phyloP scores from a whole-genome alignment of 2,329 filamentous ascomycete genomes.

The Neophaeococcomyces aloes region DNA sequence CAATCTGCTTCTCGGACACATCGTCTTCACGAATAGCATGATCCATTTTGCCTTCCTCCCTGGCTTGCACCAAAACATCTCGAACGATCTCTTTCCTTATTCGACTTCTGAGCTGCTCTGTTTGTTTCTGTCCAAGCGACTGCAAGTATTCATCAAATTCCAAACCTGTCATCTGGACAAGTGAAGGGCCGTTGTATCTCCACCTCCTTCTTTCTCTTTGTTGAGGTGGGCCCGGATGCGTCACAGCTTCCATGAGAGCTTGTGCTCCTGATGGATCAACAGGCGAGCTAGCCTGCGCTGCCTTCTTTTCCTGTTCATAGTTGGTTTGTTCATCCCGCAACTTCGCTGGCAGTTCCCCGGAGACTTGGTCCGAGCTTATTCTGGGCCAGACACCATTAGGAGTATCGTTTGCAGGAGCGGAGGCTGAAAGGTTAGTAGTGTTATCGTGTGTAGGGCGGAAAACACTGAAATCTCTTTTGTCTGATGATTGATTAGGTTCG shows the following conservation, averaged over 20 bases:
- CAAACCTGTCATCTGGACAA: constrained; percentile 44
- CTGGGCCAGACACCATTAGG: constrained; percentile 2
- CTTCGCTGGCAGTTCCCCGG: not conserved
- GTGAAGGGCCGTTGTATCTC: constrained; percentile 45
- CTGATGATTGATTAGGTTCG: constrained; percentile 2
- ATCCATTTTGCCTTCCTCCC: constrained; percentile 28
- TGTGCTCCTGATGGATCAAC: constrained; percentile 1
- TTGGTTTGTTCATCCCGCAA: constrained; percentile 1
- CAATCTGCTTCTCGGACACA: constrained; percentile 37
- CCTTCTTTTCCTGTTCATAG: not conserved
- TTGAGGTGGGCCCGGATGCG: not conserved
- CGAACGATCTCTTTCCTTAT: constrained; percentile 28
- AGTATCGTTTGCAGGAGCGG: not conserved
- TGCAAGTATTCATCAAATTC: constrained; percentile 46
- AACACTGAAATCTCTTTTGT: constrained; percentile 20
- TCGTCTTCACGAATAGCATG: constrained; percentile 25
- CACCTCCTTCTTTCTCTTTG: not conserved
- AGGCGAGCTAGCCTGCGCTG: not conserved
- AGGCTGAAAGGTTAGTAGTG: constrained; percentile 12
- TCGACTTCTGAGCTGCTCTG: constrained; percentile 25
- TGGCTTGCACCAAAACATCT: constrained; percentile 29
- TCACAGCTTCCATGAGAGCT: not conserved
- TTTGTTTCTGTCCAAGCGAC: constrained; percentile 25
- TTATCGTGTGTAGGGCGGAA: constrained; percentile 23
- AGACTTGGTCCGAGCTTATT: not conserved